phyloP scores from a whole-genome alignment of 371 early-diverging fungal species.

The Saksenaea oblongispora region DNA sequence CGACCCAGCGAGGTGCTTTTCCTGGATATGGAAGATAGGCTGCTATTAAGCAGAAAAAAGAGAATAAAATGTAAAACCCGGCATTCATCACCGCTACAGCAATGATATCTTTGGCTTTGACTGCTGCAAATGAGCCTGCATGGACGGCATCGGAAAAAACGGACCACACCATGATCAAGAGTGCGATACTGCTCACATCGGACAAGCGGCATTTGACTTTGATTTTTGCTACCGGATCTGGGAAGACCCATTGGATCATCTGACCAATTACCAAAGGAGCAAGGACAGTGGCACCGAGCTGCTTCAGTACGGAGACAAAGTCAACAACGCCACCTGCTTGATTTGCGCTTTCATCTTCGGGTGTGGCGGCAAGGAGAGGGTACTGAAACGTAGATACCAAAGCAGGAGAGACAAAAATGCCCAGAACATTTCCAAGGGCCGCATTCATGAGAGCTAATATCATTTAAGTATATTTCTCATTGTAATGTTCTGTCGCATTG shows the following conservation, averaged over 20 bases:
- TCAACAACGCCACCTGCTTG: slow-evolving; percentile 46
- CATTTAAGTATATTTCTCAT: slow-evolving; percentile 2
- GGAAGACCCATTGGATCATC: slow-evolving; percentile 59
- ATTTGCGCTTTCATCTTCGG: slow-evolving; percentile 41
- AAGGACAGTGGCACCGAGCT: slow-evolving; percentile 66
- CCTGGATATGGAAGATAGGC: slow-evolving; percentile 37
- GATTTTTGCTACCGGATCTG: slow-evolving; percentile 51
- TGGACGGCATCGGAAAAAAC: slow-evolving; percentile 76
- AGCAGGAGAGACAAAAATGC: slow-evolving; percentile 75
- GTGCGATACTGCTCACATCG: slow-evolving; percentile 57
- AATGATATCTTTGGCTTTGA: slow-evolving; percentile 56
- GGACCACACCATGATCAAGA: slow-evolving; percentile 74
- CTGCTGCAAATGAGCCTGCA: slow-evolving; percentile 52
- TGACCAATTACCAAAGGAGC: slow-evolving; percentile 70
- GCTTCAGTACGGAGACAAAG: slow-evolving; percentile 56
- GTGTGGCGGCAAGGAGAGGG: slow-evolving; percentile 40
- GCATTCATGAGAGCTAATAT: slow-evolving; percentile 63
- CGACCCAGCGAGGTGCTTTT: slow-evolving; percentile 22
- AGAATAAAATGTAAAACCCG: slow-evolving; percentile 49
- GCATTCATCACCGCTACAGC: slow-evolving; percentile 59
- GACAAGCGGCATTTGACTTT: slow-evolving; percentile 56
- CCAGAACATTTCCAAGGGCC: slow-evolving; percentile 73
- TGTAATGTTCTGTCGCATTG: neutral
- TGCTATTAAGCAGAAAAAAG: slow-evolving; percentile 38
- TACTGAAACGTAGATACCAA: slow-evolving; percentile 42